Base-by-base conservation (phyloP, 768 basidiomycete genomes). In the Pleurotus cornucopiae region DNA sequence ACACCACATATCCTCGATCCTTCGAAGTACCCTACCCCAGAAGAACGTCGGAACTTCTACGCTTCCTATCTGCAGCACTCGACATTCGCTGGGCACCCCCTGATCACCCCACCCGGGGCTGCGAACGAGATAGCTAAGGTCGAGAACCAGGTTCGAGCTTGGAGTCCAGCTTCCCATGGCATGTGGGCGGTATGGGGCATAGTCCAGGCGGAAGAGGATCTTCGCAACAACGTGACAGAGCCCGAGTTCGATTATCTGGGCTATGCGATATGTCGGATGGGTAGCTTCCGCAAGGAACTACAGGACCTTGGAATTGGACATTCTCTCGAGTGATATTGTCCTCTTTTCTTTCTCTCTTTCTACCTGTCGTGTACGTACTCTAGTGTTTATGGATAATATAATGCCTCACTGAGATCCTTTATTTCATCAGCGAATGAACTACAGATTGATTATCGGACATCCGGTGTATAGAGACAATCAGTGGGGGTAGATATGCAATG, bases 111-210 rank as follows among this genome's bases (percentile, higher is more conserved):
- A 6, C 48, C 57, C 13, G 58, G 56, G 9, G 65, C 65, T 47
- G 81, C 80, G 54, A 71, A 73, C 12, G 73, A 79, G 57, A 70
- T 90, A 18, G 70, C 73, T 16, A 77, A 73, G 49, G 71, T 98
- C 39, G 94, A 96, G 59, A 72, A 76, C 30, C 89, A 95, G 67
- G 91, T 98, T 38, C 78, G 73, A 45, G 75, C 84, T 7, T 99
- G 97, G 97, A 88, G 89, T 62, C 89, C 95, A 9, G 87, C 91
- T 3, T 89, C 89, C 18, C 92, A 94, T 63, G 94, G 82, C 11
- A 86, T 89, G 81, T 98, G 96, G 94, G 85, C 90, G 5, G 73
- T 98, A 44, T 99, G 97, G 97, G 94, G 91, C 6, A 77, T 98
- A 60, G 84, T 98, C 4, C 94, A 96, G 70, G 93, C 91, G 5